These are phyloP conservation scores for Plenodomus tracheiphilus DNA, from an alignment of 2,329 filamentous ascomycete species.

Conservation along the genomic window DNA sequence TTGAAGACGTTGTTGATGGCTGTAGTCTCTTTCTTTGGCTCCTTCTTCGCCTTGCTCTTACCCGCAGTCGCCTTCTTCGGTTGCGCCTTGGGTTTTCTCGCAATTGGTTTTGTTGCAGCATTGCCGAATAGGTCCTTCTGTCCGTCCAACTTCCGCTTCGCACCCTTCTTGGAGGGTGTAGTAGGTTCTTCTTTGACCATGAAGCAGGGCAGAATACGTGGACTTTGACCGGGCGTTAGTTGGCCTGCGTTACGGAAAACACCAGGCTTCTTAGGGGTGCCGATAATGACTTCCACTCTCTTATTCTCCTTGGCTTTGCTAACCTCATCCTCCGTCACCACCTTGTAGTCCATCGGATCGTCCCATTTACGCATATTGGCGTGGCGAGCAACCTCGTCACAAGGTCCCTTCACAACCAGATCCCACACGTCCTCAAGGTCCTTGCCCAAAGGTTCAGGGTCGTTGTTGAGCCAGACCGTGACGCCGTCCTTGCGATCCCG, in stretches of 20 bases:
- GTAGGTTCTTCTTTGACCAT: constrained; percentile 27
- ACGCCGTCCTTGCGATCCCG: constrained; percentile 80
- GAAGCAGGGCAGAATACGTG: constrained; percentile 32
- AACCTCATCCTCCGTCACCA: constrained; percentile 41
- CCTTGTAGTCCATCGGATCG: constrained; percentile 46
- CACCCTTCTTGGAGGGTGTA: constrained; percentile 39
- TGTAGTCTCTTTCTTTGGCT: constrained; percentile 23
- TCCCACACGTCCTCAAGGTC: constrained; percentile 96
- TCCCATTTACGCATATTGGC: constrained; percentile 65
- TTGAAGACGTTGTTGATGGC: constrained; percentile 37
- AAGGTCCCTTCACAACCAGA: constrained; percentile 81
- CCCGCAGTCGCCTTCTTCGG: constrained; percentile 33
- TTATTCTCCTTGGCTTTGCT: constrained; percentile 35
- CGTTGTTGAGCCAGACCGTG: constrained; percentile 92
- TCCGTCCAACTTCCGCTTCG: constrained; percentile 34
- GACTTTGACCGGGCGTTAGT: constrained; percentile 42
- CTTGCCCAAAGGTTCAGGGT: constrained; percentile 76
- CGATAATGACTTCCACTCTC: constrained; percentile 38
- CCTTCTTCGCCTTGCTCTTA: constrained; percentile 34
- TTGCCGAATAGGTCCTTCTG: constrained; percentile 28
- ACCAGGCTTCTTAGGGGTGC: constrained; percentile 35
- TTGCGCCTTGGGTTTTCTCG: constrained; percentile 28
- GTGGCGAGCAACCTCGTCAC: constrained; percentile 81
- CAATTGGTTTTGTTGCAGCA: constrained; percentile 22
- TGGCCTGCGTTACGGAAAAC: constrained; percentile 38